phyloP scores from a whole-genome alignment of 1,139 yeast genomes.

The Martiniozyma asiatica region DNA sequence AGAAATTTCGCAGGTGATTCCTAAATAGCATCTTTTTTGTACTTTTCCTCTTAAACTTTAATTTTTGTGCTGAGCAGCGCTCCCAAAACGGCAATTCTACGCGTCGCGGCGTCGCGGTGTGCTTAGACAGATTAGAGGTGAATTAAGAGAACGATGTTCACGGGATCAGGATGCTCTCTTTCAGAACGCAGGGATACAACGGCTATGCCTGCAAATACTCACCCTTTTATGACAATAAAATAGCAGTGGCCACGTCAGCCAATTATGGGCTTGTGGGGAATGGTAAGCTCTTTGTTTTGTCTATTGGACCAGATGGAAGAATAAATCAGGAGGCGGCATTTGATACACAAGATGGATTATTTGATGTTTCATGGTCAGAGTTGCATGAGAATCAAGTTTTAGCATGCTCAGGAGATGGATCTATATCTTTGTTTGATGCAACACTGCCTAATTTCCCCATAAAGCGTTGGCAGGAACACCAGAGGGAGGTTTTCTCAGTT shows the following conservation, averaged over 20 bases:
- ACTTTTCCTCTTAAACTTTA: too few species aligned
- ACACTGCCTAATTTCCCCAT: constrained; percentile 61
- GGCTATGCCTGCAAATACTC: constrained; percentile 87
- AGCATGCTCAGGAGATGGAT: constrained; percentile 84
- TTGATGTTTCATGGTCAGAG: constrained; percentile 87
- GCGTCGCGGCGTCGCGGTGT: too few species aligned
- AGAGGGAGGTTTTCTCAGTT: constrained; percentile 75
- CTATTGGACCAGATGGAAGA: constrained; percentile 54
- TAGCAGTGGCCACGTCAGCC: constrained; percentile 86
- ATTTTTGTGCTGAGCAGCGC: too few species aligned
- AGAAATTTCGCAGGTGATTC: too few species aligned
- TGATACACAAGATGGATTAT: constrained; percentile 90
- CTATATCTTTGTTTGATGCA: constrained; percentile 69
- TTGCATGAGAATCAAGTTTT: constrained; percentile 74
- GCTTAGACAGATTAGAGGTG: too few species aligned
- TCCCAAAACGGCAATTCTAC: too few species aligned
- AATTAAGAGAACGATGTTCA: too few species aligned
- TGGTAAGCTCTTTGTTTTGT: constrained; percentile 64
- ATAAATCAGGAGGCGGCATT: constrained; percentile 46
- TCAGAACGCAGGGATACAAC: constrained; percentile 68
- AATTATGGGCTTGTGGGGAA: constrained; percentile 93
- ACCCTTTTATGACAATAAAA: constrained; percentile 78
- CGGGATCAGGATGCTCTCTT: constrained; percentile 81
- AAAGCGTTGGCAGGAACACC: constrained; percentile 67
- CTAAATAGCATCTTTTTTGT: too few species aligned